A percentile compares a stretch with the other conserved stretches of the same genome.
These are phyloP conservation scores for Exobasidium cylindrosporum DNA, from an alignment of 1,284 basidiomycete species.

Conservation along the genomic window DNA sequence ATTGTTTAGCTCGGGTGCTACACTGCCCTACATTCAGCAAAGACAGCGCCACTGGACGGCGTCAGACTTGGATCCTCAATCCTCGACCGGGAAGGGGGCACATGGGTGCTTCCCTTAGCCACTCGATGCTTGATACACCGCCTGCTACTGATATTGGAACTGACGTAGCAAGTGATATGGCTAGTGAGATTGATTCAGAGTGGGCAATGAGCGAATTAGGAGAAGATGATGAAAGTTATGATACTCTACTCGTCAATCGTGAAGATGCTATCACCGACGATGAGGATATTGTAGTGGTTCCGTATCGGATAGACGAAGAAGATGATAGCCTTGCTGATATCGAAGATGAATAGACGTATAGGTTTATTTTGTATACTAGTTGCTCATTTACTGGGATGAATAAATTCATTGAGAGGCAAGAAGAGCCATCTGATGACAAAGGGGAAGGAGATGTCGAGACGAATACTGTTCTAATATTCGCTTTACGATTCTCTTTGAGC, in stretches of 20 bases:
- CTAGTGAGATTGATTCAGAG: slow-evolving; percentile 8
- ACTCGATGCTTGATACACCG: slow-evolving; percentile 25
- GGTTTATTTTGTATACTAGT: too few species aligned
- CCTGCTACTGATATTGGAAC: slow-evolving; percentile 32
- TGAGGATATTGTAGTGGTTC: background rate
- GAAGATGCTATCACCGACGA: background rate
- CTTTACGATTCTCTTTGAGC: too few species aligned
- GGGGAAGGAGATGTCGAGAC: too few species aligned
- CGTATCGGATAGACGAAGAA: background rate
- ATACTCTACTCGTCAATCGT: background rate
- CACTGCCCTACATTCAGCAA: slow-evolving; percentile 41
- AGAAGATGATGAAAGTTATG: background rate
- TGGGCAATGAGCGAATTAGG: slow-evolving; percentile 5
- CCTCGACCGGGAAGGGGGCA: slow-evolving; percentile 22
- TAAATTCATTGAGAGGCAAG: too few species aligned
- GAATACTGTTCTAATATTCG: too few species aligned
- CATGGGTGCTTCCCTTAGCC: background rate
- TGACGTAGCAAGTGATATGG: slow-evolving; percentile 11
- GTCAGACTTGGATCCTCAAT: slow-evolving; percentile 45
- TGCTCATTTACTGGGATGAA: too few species aligned
- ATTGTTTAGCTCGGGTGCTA: slow-evolving; percentile 41
- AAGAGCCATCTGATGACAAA: too few species aligned
- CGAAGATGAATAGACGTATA: background rate
- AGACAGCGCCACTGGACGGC: slow-evolving; percentile 18
- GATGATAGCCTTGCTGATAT: background rate